Base-by-base conservation (phyloP, 2,329 filamentous ascomycete species). In the Lachnellula cervina region DNA sequence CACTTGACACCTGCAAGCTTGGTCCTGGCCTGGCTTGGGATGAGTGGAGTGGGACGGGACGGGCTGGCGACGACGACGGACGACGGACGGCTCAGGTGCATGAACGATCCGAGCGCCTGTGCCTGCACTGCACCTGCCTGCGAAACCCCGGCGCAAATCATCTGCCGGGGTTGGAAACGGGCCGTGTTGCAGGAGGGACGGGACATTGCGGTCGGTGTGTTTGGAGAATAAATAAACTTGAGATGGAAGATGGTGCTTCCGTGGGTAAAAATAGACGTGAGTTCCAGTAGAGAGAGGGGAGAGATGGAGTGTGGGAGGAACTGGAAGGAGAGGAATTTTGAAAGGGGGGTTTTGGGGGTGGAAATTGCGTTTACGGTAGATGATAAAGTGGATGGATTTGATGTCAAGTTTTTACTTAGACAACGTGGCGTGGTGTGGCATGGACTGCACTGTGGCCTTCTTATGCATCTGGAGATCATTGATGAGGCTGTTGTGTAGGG, bases 401-500 rank as follows among this genome's bases (percentile, higher is more conserved):
- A 21, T 21, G 21, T 21, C 21, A 21, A 21, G n/a, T n/a, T n/a
- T n/a, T n/a, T n/a, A n/a, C n/a, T 21, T 21, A 21, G 21, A 21
- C 21, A 4, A 4, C 21, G 21, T 32, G 28, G 25, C 7, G 8
- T 7, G 28, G 28, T 8, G 8, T 32, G 8, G 28, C 25, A 7
- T 28, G 25, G 25, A 28, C 25, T 28, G 25, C 25, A 32, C 28
- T 2, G 28, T 32, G 28, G 28, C 28, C 28, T 35, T 25, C 32
- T 35, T 32, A 37, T 44, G 11, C n/a, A 44, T 44, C 42, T 44
- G 52, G 25, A 42, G 37, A 49, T 46, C 52, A 45, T 54, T 48
- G 28, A 25, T 14, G 14, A 32, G 37, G 45, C 16, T 53, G 42
- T 56, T 58, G 61, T 54, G 42, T 55, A 54, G 60, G 51, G 38